phyloP scores from a whole-genome alignment of 208 protist genomes.

The Crithidia mellificae region DNA sequence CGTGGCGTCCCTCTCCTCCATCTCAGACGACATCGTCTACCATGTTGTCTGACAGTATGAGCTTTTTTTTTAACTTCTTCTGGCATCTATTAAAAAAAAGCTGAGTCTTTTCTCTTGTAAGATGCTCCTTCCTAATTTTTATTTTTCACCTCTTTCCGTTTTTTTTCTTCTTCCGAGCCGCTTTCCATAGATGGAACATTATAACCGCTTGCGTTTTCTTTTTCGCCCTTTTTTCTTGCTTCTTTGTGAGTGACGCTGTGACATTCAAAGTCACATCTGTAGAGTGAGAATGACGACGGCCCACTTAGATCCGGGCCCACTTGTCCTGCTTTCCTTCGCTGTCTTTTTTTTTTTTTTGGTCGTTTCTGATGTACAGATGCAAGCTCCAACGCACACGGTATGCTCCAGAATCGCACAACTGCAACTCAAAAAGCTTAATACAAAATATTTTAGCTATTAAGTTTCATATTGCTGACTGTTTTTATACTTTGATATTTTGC shows the following conservation, averaged over 20 bases:
- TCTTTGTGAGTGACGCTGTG: background rate
- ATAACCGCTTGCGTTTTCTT: too few species aligned
- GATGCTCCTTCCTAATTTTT: background rate
- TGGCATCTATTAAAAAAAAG: too few species aligned
- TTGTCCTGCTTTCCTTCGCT: background rate
- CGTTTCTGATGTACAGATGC: background rate
- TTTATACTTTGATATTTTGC: too few species aligned
- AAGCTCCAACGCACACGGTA: background rate
- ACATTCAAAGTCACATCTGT: background rate
- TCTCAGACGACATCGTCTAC: background rate
- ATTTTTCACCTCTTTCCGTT: background rate
- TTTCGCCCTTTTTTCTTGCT: background rate
- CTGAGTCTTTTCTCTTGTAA: too few species aligned
- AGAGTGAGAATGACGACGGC: background rate
- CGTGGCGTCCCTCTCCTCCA: constrained; percentile 12
- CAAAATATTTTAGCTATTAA: too few species aligned
- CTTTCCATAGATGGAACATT: background rate
- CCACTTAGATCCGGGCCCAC: background rate
- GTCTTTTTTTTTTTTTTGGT: constrained; percentile 4
- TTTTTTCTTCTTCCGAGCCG: background rate
- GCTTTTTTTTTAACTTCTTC: too few species aligned
- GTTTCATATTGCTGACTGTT: too few species aligned
- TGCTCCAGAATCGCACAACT: background rate
- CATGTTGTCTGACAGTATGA: background rate
- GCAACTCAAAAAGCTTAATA: background rate